Conservation (phyloP, 83 land plant genomes). For the Diphasiastrum complanatum region DNA sequence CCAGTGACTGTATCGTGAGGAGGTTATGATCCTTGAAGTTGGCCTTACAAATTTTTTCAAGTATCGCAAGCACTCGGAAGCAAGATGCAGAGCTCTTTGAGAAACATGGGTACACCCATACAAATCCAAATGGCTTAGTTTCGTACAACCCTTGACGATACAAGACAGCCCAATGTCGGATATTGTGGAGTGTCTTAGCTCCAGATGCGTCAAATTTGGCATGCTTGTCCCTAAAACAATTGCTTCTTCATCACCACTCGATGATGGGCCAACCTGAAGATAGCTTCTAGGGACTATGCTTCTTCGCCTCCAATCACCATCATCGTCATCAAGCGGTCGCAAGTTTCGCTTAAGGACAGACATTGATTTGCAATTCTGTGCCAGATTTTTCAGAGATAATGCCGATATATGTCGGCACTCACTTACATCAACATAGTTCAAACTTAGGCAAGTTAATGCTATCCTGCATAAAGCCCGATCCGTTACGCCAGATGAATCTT, state of each 20-base stretch:
- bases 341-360: conserved; percentile 6
- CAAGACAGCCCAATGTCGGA: conserved; percentile 8
- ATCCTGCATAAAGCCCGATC: conserved; percentile 4
- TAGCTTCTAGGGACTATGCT: conserved; percentile 2
- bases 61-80: not conserved
- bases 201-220: conserved; percentile 19
- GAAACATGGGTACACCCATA: conserved; percentile 5
- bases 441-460: conserved; percentile 5
- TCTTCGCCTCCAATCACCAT: not conserved
- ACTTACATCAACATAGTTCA: conserved; percentile 11
- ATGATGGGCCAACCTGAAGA: not conserved
- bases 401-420: conserved; percentile 2
- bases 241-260: conserved; percentile 15
- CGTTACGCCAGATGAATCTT: conserved; percentile 3
- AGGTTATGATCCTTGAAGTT: not conserved
- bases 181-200: conserved; percentile 8
- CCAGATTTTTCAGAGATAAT: conserved; percentile 3
- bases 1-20: conserved; percentile 10
- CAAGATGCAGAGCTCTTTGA: conserved; percentile 1
- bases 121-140: conserved; percentile 2
- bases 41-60: not conserved
- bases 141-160: conserved; percentile 10
- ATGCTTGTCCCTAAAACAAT: not conserved
- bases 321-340: not conserved
- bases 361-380: not conserved